These are phyloP conservation scores for Fusarium incarnatum DNA, from an alignment of 2,329 filamentous ascomycete species.

Conservation along the genomic window DNA sequence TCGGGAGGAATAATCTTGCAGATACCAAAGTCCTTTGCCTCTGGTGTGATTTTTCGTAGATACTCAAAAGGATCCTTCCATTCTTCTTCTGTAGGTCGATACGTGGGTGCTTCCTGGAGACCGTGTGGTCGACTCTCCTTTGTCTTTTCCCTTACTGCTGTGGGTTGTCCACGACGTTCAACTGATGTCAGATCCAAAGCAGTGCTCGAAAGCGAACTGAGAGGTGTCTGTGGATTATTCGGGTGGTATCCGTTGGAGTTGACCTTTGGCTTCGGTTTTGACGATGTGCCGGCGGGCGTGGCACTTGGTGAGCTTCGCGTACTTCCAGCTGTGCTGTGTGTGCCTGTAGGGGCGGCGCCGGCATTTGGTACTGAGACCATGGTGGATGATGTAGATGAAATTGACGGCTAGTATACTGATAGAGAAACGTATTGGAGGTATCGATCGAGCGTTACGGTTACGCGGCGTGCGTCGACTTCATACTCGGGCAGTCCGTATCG, in stretches of 20 bases:
- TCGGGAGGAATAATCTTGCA: slow-evolving; percentile 96
- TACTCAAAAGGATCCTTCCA: slow-evolving; percentile 96
- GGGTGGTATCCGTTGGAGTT: slow-evolving; percentile 67
- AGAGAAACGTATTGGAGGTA: slow-evolving; percentile 19
- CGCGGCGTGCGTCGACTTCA: slow-evolving; percentile 42
- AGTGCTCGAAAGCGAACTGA: slow-evolving; percentile 67
- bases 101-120: slow-evolving; percentile 90
- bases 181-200: slow-evolving; percentile 89
- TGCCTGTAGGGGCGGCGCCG: slow-evolving; percentile 52
- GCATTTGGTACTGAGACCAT: slow-evolving; percentile 58
- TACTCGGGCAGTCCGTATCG: slow-evolving; percentile 43
- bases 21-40: slow-evolving; percentile 88
- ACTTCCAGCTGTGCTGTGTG: slow-evolving; percentile 61
- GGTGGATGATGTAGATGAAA: slow-evolving; percentile 26
- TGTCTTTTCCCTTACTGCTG: slow-evolving; percentile 79
- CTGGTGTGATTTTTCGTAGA: slow-evolving; percentile 88
- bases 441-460: slow-evolving; percentile 38
- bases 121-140: slow-evolving; percentile 84
- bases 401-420: slow-evolving; percentile 12
- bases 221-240: slow-evolving; percentile 61
- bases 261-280: slow-evolving; percentile 65
- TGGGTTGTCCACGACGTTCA: slow-evolving; percentile 87
- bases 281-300: slow-evolving; percentile 50
- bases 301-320: slow-evolving; percentile 65
- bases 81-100: slow-evolving; percentile 89